These are phyloP conservation scores for Trichoderma sp. DNA, from an alignment of 2,329 filamentous ascomycete species.

Conservation along the genomic window DNA sequence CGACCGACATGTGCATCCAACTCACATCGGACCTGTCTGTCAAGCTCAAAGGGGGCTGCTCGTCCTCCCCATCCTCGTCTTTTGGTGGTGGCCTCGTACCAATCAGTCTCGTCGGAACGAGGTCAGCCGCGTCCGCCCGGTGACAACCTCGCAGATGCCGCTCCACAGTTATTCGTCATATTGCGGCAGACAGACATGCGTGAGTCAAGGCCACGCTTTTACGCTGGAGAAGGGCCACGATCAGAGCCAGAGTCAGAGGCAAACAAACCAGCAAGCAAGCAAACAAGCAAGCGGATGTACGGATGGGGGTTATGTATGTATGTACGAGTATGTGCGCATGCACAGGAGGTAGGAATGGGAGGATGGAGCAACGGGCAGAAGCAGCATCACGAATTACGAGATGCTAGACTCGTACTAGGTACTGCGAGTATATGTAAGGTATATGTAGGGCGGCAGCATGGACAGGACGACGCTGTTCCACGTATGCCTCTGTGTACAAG, in stretches of 20 bases:
- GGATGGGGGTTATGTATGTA: background rate
- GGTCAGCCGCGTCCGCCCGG: conserved; percentile 20
- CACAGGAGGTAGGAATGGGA: background rate
- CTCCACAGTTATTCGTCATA: conserved; percentile 14
- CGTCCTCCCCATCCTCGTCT: background rate
- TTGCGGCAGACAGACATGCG: background rate
- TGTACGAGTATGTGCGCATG: background rate
- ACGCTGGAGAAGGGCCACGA: background rate
- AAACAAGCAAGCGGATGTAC: background rate
- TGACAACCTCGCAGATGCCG: conserved; percentile 19
- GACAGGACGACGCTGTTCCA: conserved; percentile 22
- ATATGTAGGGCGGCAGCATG: conserved; percentile 14
- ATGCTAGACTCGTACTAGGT: background rate
- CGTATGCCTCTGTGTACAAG: conserved; percentile 21
- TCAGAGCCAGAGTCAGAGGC: background rate
- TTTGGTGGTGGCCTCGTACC: background rate
- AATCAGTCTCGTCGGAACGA: conserved; percentile 10
- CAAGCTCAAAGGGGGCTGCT: background rate
- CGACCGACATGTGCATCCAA: conserved; percentile 11
- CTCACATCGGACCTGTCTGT: background rate
- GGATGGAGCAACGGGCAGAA: background rate
- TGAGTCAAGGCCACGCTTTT: background rate
- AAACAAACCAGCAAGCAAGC: background rate
- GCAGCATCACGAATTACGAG: background rate
- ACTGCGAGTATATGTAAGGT: background rate